Evolutionary conservation across 257 asterid genomes (phyloP).

Genomic region (Nicotiana benthamiana): DNA sequence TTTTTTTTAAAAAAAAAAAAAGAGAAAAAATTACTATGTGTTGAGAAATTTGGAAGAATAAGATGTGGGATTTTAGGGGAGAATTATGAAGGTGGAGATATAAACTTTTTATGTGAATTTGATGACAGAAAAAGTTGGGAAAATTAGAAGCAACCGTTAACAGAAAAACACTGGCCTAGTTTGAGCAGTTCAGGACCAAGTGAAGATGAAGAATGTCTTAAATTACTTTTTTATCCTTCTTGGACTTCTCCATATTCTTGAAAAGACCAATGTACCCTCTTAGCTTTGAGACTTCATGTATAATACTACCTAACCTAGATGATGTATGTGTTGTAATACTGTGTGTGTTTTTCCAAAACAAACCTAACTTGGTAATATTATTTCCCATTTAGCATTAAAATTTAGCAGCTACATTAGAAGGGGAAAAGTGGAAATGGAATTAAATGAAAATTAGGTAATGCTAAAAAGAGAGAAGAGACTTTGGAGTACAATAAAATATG

Average conservation of each 20-base stretch:
- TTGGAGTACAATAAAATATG: too few relatives aligned
- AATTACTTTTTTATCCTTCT: constrained; percentile 29
- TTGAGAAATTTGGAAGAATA: neutral
- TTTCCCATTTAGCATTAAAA: neutral
- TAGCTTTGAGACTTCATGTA: neutral
- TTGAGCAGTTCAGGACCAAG: constrained; percentile 20
- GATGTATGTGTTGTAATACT: neutral
- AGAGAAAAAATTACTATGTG: neutral
- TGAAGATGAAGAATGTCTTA: constrained; percentile 16
- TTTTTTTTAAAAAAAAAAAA: too few relatives aligned
- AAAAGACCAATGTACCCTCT: constrained; percentile 5
- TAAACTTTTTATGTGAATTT: neutral
- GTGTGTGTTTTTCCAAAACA: neutral
- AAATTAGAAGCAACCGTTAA: constrained; percentile 36
- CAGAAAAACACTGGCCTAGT: constrained; percentile 32
- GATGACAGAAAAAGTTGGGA: constrained; percentile 4
- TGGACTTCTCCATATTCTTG: neutral
- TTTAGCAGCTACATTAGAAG: too few relatives aligned
- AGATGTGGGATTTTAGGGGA: neutral
- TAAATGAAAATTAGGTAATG: too few relatives aligned
- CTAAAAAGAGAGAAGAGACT: too few relatives aligned
- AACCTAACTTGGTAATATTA: neutral
- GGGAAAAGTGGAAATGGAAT: too few relatives aligned
- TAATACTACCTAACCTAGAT: neutral
- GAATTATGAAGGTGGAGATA: neutral